Percentiles rank a stretch among this genome's conserved stretches.
phyloP scores from a whole-genome alignment of 2,329 filamentous ascomycete species.

The Botrytis pseudocinerea region DNA sequence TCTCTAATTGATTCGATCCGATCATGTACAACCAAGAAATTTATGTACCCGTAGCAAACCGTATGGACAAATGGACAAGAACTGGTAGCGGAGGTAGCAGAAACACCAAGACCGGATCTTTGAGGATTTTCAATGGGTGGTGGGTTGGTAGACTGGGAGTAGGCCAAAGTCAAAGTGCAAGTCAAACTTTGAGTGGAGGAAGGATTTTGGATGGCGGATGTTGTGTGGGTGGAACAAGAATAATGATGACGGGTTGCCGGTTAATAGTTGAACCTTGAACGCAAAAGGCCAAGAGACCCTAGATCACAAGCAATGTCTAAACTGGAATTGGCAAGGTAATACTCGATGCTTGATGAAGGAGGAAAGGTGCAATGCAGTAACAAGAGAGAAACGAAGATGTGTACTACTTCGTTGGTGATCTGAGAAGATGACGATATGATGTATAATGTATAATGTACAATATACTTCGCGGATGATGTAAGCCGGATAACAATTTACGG shows the following conservation, averaged over 20 bases:
- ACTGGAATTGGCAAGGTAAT: not conserved
- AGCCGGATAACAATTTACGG: not conserved
- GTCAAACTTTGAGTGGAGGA: not conserved
- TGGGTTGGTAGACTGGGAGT: not conserved
- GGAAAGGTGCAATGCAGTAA: not conserved
- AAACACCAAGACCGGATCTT: not conserved
- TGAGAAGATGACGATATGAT: not conserved
- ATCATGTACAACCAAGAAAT: constrained; percentile 9
- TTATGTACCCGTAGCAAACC: not conserved
- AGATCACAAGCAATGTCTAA: not conserved
- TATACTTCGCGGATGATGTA: not conserved
- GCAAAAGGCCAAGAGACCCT: not conserved
- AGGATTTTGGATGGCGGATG: not conserved
- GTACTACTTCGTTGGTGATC: not conserved
- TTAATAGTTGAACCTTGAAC: not conserved
- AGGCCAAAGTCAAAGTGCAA: not conserved
- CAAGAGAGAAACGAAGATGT: not conserved
- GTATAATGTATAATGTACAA: too few relatives aligned
- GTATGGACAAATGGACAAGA: not conserved
- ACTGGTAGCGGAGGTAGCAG: not conserved
- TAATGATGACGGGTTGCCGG: constrained; percentile 3
- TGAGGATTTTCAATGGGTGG: not conserved
- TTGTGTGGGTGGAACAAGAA: not conserved
- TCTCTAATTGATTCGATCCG: not conserved
- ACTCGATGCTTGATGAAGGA: not conserved